Evolutionary conservation across 2,329 filamentous ascomycete species (phyloP), one percentile per base, ranked within the genome.

Genomic region (Aspergillus sp.): DNA sequence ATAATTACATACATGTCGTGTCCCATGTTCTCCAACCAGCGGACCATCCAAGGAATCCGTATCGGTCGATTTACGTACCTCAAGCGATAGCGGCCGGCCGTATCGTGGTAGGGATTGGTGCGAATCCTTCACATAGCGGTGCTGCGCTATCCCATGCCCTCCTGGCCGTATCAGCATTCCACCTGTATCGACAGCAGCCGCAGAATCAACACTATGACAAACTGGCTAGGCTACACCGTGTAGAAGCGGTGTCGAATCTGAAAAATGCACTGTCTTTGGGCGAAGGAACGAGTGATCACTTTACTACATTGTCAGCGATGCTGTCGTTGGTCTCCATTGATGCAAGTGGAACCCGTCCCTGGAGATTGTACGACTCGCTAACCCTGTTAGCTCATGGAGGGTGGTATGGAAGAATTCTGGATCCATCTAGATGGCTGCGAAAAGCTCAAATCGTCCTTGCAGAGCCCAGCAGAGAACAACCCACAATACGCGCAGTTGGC

Each of bases 1-100:
- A 49, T 45, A 43, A 53, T 19, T 53, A 53, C 19, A 46, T 53
- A 31, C 45, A 49, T 21, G 42, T 49, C 14, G 51, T 53, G 20
- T 32, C 51, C 3, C 19, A 53, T 20, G 40, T 53, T 4, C 31
- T 53, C 14, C 51, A 53, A 21, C 51, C 51, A 2, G 42, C 34
- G 7, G 16, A 36, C 23, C 51, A 53, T 16, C 42, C 41, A 0
- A 46, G 31, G 1, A 53, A 53, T 19, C 49, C 49, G 3, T 52
- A 52, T 21, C 44, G 16, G 14, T 47, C 49, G n/a, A 42, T 52
- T 2, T 52, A 52, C n/a, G 44, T 43, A 14, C 44, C 44, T 2
- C 34, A 25, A 0, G 49, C 49, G 1, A 42, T 47, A 7, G 14
- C 34, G 4, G 36, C 49, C 1, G 49, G 44, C 11, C 10, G 25